These are phyloP conservation scores for Telfairia occidentalis DNA, from an alignment of 331 rosid genomes.

Conservation along the genomic window DNA sequence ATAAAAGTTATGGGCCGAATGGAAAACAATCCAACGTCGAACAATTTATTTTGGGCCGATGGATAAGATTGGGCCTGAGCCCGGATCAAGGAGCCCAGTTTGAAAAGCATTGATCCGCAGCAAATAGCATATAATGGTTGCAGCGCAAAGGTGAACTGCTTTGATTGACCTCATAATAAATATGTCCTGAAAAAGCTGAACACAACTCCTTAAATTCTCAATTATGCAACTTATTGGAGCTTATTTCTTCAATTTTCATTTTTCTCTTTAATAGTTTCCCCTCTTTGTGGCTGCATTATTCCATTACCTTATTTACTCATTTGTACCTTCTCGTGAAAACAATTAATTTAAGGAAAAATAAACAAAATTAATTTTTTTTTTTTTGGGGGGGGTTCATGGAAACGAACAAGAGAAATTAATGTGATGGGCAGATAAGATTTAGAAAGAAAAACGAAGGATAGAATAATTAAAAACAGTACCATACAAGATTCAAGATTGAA, in stretches of 20 bases:
- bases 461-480: background rate
- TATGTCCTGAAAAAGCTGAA: conserved; percentile 9
- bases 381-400: background rate
- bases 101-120: background rate
- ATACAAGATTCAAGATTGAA: background rate
- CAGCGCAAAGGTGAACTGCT: background rate
- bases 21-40: background rate
- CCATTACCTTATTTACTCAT: background rate
- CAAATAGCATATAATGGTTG: background rate
- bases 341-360: background rate
- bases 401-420: background rate
- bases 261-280: background rate
- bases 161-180: background rate
- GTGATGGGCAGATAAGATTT: background rate
- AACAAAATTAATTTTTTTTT: background rate
- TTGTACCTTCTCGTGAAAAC: background rate
- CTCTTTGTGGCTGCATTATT: background rate
- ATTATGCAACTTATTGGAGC: background rate
- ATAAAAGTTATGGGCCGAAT: background rate
- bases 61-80: background rate
- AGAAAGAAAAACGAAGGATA: background rate
- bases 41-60: background rate
- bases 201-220: background rate
- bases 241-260: background rate
- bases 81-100: background rate